These are phyloP conservation scores for Farysia itapuensis DNA, from an alignment of 1,284 basidiomycete genomes.

Conservation along the genomic window DNA sequence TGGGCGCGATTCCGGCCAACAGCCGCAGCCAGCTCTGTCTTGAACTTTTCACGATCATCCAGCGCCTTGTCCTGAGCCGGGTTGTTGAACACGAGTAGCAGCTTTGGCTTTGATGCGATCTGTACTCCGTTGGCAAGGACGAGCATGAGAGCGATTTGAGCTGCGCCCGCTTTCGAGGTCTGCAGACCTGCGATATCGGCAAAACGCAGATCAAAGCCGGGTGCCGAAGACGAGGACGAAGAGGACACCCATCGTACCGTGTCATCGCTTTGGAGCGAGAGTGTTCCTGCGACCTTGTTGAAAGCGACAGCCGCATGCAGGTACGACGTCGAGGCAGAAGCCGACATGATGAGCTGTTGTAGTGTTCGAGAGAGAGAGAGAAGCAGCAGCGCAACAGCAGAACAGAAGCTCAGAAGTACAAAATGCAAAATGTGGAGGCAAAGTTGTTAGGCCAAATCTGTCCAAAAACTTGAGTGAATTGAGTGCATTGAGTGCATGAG, in stretches of 20 bases:
- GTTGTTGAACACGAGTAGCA: constrained; percentile 43
- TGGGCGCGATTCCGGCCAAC: constrained; percentile 21
- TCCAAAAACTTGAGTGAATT: too few species aligned
- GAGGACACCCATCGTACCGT: constrained; percentile 39
- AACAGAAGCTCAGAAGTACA: too few species aligned
- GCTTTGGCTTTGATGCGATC: constrained; percentile 29
- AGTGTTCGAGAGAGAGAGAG: constrained; percentile 1
- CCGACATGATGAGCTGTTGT: constrained; percentile 7
- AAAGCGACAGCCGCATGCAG: constrained; percentile 41
- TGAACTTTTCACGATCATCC: constrained; percentile 43
- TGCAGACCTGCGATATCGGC: constrained; percentile 39
- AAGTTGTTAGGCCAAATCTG: too few species aligned
- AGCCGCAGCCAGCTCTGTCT: constrained; percentile 37
- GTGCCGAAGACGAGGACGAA: constrained; percentile 21
- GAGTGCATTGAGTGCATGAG: too few species aligned
- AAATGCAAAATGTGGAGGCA: too few species aligned
- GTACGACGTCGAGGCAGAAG: constrained; percentile 24
- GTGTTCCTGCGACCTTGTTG: constrained; percentile 42
- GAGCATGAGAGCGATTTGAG: constrained; percentile 44
- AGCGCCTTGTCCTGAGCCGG: constrained; percentile 35
- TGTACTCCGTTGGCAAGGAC: constrained; percentile 29
- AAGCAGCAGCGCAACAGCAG: too few species aligned
- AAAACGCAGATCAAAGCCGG: constrained; percentile 23
- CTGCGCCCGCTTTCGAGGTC: constrained; percentile 44
- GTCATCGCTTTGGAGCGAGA: constrained; percentile 19